Percentiles rank a stretch among this genome's conserved stretches.
phyloP scores from a whole-genome alignment of 2,329 filamentous ascomycete genomes.

The Huntiella moniliformis region DNA sequence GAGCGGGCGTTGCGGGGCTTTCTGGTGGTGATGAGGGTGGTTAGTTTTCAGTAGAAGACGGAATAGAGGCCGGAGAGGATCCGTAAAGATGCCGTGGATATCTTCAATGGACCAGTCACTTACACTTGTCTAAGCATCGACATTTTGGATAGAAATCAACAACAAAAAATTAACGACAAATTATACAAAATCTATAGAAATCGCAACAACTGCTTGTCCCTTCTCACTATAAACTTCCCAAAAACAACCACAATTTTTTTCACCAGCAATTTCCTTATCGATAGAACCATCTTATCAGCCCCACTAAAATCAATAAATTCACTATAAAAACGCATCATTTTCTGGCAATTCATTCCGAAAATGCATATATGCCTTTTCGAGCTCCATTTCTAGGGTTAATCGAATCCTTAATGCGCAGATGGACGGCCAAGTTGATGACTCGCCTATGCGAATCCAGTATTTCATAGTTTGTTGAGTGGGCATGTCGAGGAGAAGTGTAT shows the following conservation, averaged over 20 bases:
- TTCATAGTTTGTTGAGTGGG: constrained; percentile 58
- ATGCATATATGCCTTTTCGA: constrained; percentile 70
- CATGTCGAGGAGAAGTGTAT: constrained; percentile 62
- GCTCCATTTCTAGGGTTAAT: constrained; percentile 69
- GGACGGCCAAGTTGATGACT: constrained; percentile 80
- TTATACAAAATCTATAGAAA: background rate
- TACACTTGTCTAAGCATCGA: constrained; percentile 12
- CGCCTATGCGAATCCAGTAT: constrained; percentile 72
- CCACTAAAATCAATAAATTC: background rate
- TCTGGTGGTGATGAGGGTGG: constrained; percentile 18
- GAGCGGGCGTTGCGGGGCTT: constrained; percentile 62
- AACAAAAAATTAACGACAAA: constrained; percentile 3
- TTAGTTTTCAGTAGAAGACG: background rate
- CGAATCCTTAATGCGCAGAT: constrained; percentile 64
- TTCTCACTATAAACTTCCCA: background rate
- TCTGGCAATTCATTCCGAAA: constrained; percentile 33
- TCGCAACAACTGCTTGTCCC: background rate
- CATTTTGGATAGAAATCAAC: constrained; percentile 7
- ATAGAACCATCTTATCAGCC: constrained; percentile 11
- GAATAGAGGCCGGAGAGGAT: background rate
- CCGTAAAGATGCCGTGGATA: too few relatives aligned
- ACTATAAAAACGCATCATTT: constrained; percentile 11
- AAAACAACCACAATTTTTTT: constrained; percentile 9
- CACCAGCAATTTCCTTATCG: constrained; percentile 7
- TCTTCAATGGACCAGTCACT: background rate